A percentile compares a stretch with the other conserved stretches of the same genome.
These are phyloP conservation scores for Malassezia brasiliensis DNA, from an alignment of 1,284 basidiomycete genomes.

Conservation along the genomic window DNA sequence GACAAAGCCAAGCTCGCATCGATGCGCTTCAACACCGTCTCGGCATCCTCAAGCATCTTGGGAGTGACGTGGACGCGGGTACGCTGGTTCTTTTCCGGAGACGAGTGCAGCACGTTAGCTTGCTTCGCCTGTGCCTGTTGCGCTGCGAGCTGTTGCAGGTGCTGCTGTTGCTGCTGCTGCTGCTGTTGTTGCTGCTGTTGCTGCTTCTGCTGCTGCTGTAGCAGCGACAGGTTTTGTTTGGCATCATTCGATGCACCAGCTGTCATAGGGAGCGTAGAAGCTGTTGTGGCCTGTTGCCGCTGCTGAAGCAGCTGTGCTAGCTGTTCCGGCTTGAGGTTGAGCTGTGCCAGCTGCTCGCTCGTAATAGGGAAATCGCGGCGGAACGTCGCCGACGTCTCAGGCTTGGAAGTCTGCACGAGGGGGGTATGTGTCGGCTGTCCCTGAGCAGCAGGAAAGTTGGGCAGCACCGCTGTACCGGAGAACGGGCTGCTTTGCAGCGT, in stretches of 20 bases:
- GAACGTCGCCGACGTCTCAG: neutral
- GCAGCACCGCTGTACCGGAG: neutral
- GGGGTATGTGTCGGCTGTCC: conserved; percentile 9
- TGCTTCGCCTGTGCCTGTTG: neutral
- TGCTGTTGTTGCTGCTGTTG: too few relatives aligned
- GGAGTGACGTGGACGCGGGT: conserved; percentile 18
- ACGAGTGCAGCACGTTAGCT: neutral
- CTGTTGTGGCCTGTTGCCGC: neutral
- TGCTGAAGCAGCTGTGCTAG: conserved; percentile 26
- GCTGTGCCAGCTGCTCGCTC: conserved; percentile 25
- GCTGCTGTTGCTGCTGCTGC: too few relatives aligned
- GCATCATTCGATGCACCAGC: neutral
- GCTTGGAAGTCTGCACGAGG: too few relatives aligned
- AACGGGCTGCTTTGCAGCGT: too few relatives aligned
- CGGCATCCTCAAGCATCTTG: conserved; percentile 36
- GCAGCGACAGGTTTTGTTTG: conserved; percentile 1
- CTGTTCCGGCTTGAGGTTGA: conserved; percentile 29
- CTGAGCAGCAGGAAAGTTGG: neutral
- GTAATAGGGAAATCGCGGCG: conserved; percentile 12
- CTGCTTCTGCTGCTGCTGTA: neutral
- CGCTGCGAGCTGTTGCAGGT: neutral
- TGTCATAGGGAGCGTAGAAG: too few relatives aligned
- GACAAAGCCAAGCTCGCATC: neutral
- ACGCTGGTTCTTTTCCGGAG: neutral
- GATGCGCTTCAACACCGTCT: conserved; percentile 13